Base-by-base conservation (phyloP, 2,329 filamentous ascomycete genomes). In the Cladophialophora exuberans region DNA sequence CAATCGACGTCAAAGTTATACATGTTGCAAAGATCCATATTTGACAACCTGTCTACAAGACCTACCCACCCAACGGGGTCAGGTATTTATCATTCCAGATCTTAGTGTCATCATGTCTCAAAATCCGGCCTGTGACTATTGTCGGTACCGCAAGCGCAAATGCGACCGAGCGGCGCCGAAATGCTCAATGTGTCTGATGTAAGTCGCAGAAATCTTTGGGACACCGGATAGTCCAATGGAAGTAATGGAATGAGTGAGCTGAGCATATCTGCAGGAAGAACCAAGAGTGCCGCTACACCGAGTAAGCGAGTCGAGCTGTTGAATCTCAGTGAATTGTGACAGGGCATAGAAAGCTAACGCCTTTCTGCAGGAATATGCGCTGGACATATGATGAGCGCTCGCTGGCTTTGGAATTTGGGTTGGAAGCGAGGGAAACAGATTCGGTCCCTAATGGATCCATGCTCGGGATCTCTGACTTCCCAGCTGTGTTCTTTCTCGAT, bases 91-190 rank as follows among this genome's bases (percentile, higher is more conserved):
- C n/a, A n/a, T n/a, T n/a, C n/a, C n/a, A n/a, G n/a, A n/a, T n/a
- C n/a, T n/a, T n/a, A n/a, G n/a, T n/a, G n/a, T n/a, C n/a, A n/a
- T n/a, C n/a, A n/a, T n/a, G n/a, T n/a, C n/a, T n/a, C n/a, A 42
- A 42, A 13, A 15, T 17, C 17, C 36, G 3, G 75, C 75, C 49
- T 78, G 75, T 61, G 56, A 68, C 45, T 67, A 72, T 28, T 78
- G 76, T 63, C 68, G 71, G 36, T 74, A 72, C 57, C 74, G 80
- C 64, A 82, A 81, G 67, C 70, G 79, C 23, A 76, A 73, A 69
- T 81, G 79, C 63, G 75, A 79, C 70, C 80, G 81, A 66, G 62
- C 60, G 3, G 59, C 79, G 1, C 79, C 79, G 13, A 62, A 67
- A 11, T 82, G 79, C 63, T 65, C 70, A 2, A 70, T 80, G 5